A percentile compares a stretch with the other conserved stretches of the same genome.
phyloP scores from a whole-genome alignment of 345 rosid species.

The Ceriops zippeliana region DNA sequence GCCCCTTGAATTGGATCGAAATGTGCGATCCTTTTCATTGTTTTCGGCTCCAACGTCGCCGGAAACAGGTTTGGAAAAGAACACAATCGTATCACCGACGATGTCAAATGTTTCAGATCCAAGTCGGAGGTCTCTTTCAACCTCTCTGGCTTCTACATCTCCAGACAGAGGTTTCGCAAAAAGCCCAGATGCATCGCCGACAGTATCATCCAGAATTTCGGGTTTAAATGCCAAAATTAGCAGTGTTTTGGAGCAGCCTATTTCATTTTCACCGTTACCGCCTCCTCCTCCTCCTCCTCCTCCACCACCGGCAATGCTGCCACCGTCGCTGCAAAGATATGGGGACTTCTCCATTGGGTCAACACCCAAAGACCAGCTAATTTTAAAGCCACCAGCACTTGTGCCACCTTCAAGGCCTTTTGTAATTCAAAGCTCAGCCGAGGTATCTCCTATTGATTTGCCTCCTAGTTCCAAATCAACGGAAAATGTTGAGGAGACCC shows the following conservation, averaged over 20 bases:
- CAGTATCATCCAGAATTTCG: constrained; percentile 20
- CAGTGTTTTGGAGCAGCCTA: constrained; percentile 29
- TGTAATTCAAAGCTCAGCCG: constrained; percentile 37
- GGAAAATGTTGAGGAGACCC: constrained; percentile 39
- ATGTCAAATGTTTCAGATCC: constrained; percentile 31
- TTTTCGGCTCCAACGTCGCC: constrained; percentile 52
- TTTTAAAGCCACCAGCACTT: constrained; percentile 57
- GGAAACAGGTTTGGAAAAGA: constrained; percentile 25
- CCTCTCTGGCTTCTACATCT: constrained; percentile 47
- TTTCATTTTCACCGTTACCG: constrained; percentile 24
- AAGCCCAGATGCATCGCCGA: constrained; percentile 36
- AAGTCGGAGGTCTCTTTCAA: constrained; percentile 34
- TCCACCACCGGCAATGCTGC: constrained; percentile 5
- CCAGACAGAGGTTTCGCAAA: constrained; percentile 40
- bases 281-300: constrained; percentile 38
- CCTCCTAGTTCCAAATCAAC: constrained; percentile 28
- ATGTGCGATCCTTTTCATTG: constrained; percentile 39
- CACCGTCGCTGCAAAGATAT: constrained; percentile 27
- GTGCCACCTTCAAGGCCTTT: constrained; percentile 69
- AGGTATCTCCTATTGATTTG: constrained; percentile 43
- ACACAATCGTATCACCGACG: constrained; percentile 17
- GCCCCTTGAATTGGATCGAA: constrained; percentile 30
- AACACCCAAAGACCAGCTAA: constrained; percentile 35
- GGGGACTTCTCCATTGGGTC: constrained; percentile 34
- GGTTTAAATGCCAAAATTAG: constrained; percentile 29